A percentile compares a stretch with the other conserved stretches of the same genome.
These are phyloP conservation scores for Dendryphion nanum DNA, from an alignment of 2,329 filamentous ascomycete genomes.

Conservation along the genomic window DNA sequence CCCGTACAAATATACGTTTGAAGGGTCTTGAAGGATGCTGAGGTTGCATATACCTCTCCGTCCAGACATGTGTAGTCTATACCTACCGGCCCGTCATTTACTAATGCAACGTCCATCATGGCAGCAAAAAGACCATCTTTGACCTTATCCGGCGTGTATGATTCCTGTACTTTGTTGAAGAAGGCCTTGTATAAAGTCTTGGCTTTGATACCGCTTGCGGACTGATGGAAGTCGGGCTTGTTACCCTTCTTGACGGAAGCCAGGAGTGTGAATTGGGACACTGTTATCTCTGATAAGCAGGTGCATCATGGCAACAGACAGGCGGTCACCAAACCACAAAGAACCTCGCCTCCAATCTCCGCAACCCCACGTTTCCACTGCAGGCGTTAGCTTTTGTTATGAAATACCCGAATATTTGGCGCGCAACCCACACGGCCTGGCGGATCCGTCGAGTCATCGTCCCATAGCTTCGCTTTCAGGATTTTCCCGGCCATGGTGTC, in stretches of 20 bases:
- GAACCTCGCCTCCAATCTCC: conserved; percentile 85
- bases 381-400: conserved; percentile 14
- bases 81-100: conserved; percentile 80
- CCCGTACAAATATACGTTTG: too few species aligned
- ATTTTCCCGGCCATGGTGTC: conserved; percentile 82
- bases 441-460: conserved; percentile 66
- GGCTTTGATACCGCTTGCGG: conserved; percentile 75
- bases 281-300: conserved; percentile 48
- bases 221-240: conserved; percentile 92
- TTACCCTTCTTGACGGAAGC: conserved; percentile 94
- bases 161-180: conserved; percentile 69
- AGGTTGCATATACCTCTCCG: conserved; percentile 51
- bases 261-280: conserved; percentile 94
- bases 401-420: too few species aligned
- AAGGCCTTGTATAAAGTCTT: conserved; percentile 82
- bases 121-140: conserved; percentile 97
- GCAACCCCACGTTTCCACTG: conserved; percentile 89
- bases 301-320: background rate
- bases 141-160: conserved; percentile 72
- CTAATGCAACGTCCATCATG: conserved; percentile 95
- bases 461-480: conserved; percentile 88
- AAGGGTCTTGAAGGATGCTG: conserved; percentile 11
- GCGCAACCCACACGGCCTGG: conserved; percentile 54
- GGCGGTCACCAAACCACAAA: conserved; percentile 69
- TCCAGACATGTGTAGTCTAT: conserved; percentile 57